Evolutionary conservation across 805 yeast species (phyloP).

Genomic region (Ogataea methylovora): DNA sequence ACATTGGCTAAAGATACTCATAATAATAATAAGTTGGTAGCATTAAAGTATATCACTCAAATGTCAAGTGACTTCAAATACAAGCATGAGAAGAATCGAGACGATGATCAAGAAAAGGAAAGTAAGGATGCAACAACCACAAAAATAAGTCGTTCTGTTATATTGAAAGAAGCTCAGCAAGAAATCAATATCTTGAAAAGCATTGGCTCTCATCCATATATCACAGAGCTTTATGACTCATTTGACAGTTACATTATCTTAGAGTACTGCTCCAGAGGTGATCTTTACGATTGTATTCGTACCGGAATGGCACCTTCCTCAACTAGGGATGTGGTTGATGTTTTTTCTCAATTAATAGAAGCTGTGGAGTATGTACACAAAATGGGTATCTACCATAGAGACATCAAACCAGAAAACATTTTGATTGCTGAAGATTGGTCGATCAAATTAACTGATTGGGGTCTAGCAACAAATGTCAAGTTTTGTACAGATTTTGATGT

Average conservation of each 20-base stretch:
- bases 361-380: constrained; percentile 47
- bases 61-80: constrained; percentile 33
- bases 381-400: constrained; percentile 44
- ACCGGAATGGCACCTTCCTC: constrained; percentile 53
- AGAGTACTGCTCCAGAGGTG: constrained; percentile 86
- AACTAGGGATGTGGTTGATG: constrained; percentile 48
- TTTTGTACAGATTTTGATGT: constrained; percentile 70
- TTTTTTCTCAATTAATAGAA: constrained; percentile 39
- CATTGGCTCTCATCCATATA: constrained; percentile 47
- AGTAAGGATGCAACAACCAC: background rate
- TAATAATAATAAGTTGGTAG: constrained; percentile 47
- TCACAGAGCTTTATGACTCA: constrained; percentile 37
- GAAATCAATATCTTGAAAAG: constrained; percentile 61
- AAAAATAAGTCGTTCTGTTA: constrained; percentile 22
- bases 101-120: constrained; percentile 5
- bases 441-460: constrained; percentile 52
- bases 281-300: constrained; percentile 73
- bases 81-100: constrained; percentile 14
- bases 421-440: constrained; percentile 49
- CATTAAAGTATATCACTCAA: constrained; percentile 78
- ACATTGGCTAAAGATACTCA: constrained; percentile 73
- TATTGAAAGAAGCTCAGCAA: constrained; percentile 53
- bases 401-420: constrained; percentile 51
- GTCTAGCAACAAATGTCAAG: constrained; percentile 45
- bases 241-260: constrained; percentile 49